phyloP scores from a whole-genome alignment of 257 asterid species.

The Henckelia pumila region DNA sequence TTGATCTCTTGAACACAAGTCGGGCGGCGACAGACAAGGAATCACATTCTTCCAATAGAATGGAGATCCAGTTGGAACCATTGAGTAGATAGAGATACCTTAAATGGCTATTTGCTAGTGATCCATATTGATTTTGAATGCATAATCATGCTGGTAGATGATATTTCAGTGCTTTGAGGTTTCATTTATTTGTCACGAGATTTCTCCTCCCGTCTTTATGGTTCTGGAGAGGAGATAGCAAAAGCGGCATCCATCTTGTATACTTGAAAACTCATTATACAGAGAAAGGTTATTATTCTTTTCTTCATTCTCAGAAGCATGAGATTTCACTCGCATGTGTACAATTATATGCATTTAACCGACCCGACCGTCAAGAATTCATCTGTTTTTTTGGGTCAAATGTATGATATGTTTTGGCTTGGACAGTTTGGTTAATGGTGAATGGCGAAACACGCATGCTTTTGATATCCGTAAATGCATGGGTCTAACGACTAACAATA shows the following conservation, averaged over 20 bases:
- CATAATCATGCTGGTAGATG: constrained; percentile 25
- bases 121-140: constrained; percentile 27
- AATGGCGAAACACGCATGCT: too few relatives aligned
- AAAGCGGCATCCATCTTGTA: constrained; percentile 32
- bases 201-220: constrained; percentile 26
- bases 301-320: neutral
- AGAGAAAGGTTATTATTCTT: constrained; percentile 35
- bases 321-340: neutral
- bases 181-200: constrained; percentile 22
- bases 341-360: neutral
- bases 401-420: too few relatives aligned
- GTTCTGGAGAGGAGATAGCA: constrained; percentile 30
- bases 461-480: too few relatives aligned
- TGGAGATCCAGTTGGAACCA: constrained; percentile 95
- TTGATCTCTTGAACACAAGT: constrained; percentile 62
- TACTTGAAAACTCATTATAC: constrained; percentile 40
- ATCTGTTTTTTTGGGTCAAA: too few relatives aligned
- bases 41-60: constrained; percentile 46
- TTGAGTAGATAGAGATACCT: constrained; percentile 49
- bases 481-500: too few relatives aligned
- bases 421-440: too few relatives aligned
- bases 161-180: constrained; percentile 20
- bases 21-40: constrained; percentile 44
- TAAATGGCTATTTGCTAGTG: constrained; percentile 18
- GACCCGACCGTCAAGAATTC: neutral